Percentiles rank a stretch among this genome's conserved stretches.
Conservation (phyloP, 129 eudicot species). For the Sambucus nigra region DNA sequence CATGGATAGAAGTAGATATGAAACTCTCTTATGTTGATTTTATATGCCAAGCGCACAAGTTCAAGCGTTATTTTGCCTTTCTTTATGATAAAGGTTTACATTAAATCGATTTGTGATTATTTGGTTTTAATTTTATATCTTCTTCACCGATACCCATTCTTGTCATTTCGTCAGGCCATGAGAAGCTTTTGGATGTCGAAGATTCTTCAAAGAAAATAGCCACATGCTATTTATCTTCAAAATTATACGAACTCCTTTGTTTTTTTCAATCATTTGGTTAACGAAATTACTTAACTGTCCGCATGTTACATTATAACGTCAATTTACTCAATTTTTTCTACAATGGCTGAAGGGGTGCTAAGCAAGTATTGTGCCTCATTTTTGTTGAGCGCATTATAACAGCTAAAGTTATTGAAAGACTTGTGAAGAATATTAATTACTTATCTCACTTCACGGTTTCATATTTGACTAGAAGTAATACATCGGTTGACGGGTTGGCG, state of each 20-base stretch:
- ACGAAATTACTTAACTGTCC: slow-evolving; percentile 3
- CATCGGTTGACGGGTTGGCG: slow-evolving; percentile 41
- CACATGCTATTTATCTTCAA: slow-evolving; percentile 53
- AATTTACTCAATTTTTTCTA: slow-evolving; percentile 1
- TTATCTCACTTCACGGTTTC: slow-evolving; percentile 43
- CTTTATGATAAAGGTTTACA: no score
- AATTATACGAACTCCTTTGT: slow-evolving; percentile 50
- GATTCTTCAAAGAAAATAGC: slow-evolving; percentile 27
- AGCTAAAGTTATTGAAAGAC: slow-evolving; percentile 57
- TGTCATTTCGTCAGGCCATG: slow-evolving; percentile 36
- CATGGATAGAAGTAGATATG: no score
- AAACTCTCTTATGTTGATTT: no score
- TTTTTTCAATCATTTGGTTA: slow-evolving; percentile 50
- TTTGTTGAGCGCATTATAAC: slow-evolving; percentile 58
- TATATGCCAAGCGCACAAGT: no score
- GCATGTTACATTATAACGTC: slow-evolving; percentile 1
- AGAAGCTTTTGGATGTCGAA: slow-evolving; percentile 28
- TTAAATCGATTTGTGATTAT: not conserved
- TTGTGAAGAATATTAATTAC: slow-evolving; percentile 29
- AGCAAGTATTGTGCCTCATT: slow-evolving; percentile 40
- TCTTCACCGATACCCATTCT: not conserved
- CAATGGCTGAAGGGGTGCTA: slow-evolving; percentile 37
- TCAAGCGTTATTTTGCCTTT: no score
- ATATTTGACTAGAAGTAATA: slow-evolving; percentile 46
- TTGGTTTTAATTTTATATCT: not conserved